Conservation (phyloP, 1,284 basidiomycete species). For the Irpex sp. region DNA sequence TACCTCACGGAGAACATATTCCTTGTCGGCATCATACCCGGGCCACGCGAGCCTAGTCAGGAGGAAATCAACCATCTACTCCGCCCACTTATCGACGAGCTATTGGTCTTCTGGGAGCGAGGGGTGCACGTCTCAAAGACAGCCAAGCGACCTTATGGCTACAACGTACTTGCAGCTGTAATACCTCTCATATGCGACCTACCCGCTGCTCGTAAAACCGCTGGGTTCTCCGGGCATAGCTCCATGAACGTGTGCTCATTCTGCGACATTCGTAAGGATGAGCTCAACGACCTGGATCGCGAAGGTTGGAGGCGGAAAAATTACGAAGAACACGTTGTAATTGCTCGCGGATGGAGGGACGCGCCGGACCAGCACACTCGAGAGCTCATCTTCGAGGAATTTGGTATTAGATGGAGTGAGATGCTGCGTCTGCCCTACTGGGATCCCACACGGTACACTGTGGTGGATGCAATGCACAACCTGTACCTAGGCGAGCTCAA, state of each 20-base stretch:
- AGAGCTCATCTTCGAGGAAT: constrained; percentile 16
- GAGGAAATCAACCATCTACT: constrained; percentile 33
- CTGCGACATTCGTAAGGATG: constrained; percentile 12
- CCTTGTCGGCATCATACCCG: constrained; percentile 32
- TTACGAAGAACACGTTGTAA: neutral
- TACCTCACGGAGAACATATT: constrained; percentile 26
- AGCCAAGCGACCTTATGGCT: constrained; percentile 21
- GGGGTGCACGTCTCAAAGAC: constrained; percentile 29
- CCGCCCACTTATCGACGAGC: constrained; percentile 29
- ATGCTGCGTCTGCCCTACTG: constrained; percentile 31
- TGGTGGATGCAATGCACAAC: constrained; percentile 31
- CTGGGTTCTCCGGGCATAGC: constrained; percentile 14
- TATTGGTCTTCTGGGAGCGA: constrained; percentile 26
- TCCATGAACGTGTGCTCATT: constrained; percentile 16
- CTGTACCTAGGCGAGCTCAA: constrained; percentile 23
- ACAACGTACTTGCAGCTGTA: constrained; percentile 23
- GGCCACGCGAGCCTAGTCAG: constrained; percentile 30
- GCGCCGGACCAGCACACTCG: constrained; percentile 15
- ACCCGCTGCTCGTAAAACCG: constrained; percentile 26
- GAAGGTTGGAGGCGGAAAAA: constrained; percentile 10
- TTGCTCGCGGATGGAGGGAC: constrained; percentile 23
- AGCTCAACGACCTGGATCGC: constrained; percentile 13
- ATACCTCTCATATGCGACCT: constrained; percentile 29
- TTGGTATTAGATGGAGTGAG: constrained; percentile 28
- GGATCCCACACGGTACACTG: constrained; percentile 25